Percentiles rank a stretch among this genome's conserved stretches.
These are phyloP conservation scores for Staphylotrichum tortipilum DNA, from an alignment of 495 filamentous ascomycete species.

Conservation along the genomic window DNA sequence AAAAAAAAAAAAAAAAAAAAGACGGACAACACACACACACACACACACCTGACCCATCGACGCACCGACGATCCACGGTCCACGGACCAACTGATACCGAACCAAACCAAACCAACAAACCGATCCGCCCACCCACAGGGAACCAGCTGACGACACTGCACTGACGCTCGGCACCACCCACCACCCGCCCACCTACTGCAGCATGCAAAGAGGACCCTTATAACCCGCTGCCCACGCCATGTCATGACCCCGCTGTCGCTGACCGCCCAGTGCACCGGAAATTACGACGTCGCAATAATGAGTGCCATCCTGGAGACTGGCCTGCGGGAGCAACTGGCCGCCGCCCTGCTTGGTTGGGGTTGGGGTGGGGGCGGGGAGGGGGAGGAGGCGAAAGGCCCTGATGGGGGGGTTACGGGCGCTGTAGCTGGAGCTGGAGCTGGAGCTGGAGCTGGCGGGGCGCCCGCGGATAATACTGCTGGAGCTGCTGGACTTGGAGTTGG, in stretches of 20 bases:
- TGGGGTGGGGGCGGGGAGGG: background rate
- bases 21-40: too few species aligned
- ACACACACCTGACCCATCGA: too few species aligned
- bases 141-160: background rate
- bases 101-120: background rate
- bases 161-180: background rate
- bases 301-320: conserved; percentile 5
- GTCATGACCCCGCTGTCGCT: background rate
- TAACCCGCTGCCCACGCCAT: background rate
- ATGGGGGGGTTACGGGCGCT: too few species aligned
- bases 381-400: too few species aligned
- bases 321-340: conserved; percentile 3
- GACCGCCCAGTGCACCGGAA: conserved; percentile 4
- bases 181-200: background rate
- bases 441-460: too few species aligned
- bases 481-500: too few species aligned
- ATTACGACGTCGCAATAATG: conserved; percentile 15
- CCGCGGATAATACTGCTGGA: too few species aligned
- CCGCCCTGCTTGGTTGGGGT: conserved; percentile 2
- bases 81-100: too few species aligned
- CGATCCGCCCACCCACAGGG: too few species aligned
- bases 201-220: background rate
- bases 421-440: too few species aligned
- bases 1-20: too few species aligned
- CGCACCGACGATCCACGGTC: too few species aligned